These are phyloP conservation scores for Alternaria ventricosa DNA, from an alignment of 2,329 filamentous ascomycete species.

Conservation along the genomic window DNA sequence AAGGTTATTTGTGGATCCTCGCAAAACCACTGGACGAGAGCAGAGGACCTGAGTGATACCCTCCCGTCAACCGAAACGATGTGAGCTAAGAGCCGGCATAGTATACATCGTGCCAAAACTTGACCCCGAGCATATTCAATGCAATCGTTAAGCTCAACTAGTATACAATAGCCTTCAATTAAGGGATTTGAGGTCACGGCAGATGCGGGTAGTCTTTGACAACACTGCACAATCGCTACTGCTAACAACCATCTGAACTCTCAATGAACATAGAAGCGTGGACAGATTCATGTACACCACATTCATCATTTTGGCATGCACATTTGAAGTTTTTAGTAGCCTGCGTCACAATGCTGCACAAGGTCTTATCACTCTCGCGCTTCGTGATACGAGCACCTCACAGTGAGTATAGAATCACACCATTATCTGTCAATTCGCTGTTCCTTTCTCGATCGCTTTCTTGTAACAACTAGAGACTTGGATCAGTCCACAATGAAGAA, in stretches of 20 bases:
- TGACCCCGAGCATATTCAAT: background rate
- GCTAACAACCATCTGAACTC: background rate
- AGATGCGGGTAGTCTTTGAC: accelerated
- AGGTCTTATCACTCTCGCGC: background rate
- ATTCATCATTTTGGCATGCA: background rate
- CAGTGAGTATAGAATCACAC: background rate
- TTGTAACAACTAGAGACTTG: background rate
- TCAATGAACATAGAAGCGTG: accelerated
- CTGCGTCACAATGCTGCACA: background rate
- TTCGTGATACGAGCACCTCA: accelerated
- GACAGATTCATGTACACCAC: background rate
- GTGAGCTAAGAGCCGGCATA: too few relatives aligned
- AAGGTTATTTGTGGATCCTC: background rate
- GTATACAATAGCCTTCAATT: background rate
- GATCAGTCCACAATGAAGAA: background rate
- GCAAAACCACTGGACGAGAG: background rate
- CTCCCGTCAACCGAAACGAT: too few relatives aligned
- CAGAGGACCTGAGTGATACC: too few relatives aligned
- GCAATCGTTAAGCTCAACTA: background rate
- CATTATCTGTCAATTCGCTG: background rate
- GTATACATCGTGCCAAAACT: background rate
- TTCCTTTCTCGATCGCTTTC: background rate
- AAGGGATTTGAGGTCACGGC: background rate
- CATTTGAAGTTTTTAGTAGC: background rate
- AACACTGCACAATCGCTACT: too few relatives aligned